Conservation (phyloP, 805 yeast genomes). For the Brettanomyces naardenensis region DNA sequence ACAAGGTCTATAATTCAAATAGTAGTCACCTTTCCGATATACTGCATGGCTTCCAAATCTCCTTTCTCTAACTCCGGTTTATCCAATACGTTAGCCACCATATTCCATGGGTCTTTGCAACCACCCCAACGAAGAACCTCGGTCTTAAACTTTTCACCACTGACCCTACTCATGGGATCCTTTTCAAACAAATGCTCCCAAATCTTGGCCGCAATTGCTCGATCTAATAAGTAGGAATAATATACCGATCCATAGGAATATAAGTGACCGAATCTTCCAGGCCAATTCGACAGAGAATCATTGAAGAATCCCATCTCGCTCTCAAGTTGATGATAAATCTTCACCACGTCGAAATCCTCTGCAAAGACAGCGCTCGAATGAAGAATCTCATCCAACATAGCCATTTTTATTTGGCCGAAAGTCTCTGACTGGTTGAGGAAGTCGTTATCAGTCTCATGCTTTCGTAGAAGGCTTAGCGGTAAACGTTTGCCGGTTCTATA, state of each 20-base stretch:
- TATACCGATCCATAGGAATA: conserved; percentile 92
- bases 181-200: conserved; percentile 67
- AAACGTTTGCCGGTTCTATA: conserved; percentile 56
- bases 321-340: conserved; percentile 62
- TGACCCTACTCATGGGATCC: conserved; percentile 61
- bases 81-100: conserved; percentile 73
- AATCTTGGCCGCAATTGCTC: conserved; percentile 84
- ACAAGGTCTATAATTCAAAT: neutral
- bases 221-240: conserved; percentile 83
- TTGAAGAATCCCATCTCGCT: conserved; percentile 50
- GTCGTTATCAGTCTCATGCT: conserved; percentile 43
- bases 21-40: conserved; percentile 28
- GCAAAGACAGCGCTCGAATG: conserved; percentile 42
- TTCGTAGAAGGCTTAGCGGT: conserved; percentile 33
- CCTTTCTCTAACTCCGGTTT: conserved; percentile 55
- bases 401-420: conserved; percentile 84
- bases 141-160: conserved; percentile 70
- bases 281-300: conserved; percentile 75
- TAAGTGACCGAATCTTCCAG: conserved; percentile 88
- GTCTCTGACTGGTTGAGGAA: conserved; percentile 63
- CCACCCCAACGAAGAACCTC: conserved; percentile 91
- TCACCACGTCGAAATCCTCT: conserved; percentile 46
- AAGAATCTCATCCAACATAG: conserved; percentile 74
- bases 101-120: conserved; percentile 78
- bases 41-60: conserved; percentile 62